These are phyloP conservation scores for Articulospora tetracladia DNA, from an alignment of 495 filamentous ascomycete genomes.

Conservation along the genomic window DNA sequence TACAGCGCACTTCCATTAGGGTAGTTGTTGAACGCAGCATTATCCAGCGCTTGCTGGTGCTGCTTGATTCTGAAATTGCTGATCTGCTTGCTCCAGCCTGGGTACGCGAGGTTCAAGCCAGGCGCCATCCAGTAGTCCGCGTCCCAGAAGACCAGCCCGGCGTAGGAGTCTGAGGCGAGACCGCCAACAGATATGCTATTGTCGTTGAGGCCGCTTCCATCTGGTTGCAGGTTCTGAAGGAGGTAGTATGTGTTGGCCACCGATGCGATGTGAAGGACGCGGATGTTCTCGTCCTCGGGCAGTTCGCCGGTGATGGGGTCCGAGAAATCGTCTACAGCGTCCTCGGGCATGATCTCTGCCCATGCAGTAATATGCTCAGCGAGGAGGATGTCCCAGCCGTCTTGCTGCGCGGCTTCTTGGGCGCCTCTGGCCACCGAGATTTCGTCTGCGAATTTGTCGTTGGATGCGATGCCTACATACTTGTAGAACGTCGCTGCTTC, in stretches of 20 bases:
- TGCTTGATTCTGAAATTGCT: slow-evolving; percentile 46
- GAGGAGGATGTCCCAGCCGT: slow-evolving; percentile 38
- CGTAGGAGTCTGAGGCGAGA: slow-evolving; percentile 50
- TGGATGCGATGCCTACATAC: slow-evolving; percentile 50
- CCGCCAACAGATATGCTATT: slow-evolving; percentile 54
- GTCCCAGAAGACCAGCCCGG: slow-evolving; percentile 56
- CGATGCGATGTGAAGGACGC: slow-evolving; percentile 58
- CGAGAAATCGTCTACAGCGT: slow-evolving; percentile 60
- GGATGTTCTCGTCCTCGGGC: slow-evolving; percentile 53
- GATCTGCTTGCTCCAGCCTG: slow-evolving; percentile 43
- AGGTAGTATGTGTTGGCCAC: slow-evolving; percentile 68
- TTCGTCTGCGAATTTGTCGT: slow-evolving; percentile 43
- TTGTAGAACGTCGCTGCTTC: slow-evolving; percentile 41
- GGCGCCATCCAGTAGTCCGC: slow-evolving; percentile 55
- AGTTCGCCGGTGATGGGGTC: slow-evolving; percentile 55
- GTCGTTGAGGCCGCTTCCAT: slow-evolving; percentile 43
- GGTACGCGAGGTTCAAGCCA: slow-evolving; percentile 47
- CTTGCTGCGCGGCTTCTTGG: slow-evolving; percentile 30
- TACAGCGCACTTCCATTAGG: slow-evolving; percentile 44
- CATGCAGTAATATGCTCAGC: slow-evolving; percentile 42
- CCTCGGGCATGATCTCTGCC: slow-evolving; percentile 40
- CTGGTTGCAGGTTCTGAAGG: slow-evolving; percentile 54
- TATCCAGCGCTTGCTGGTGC: slow-evolving; percentile 44
- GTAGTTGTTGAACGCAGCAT: slow-evolving; percentile 41
- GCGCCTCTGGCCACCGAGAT: slow-evolving; percentile 37